phyloP scores from a whole-genome alignment of 2,329 filamentous ascomycete species.

The Akanthomyces dipterigenus region DNA sequence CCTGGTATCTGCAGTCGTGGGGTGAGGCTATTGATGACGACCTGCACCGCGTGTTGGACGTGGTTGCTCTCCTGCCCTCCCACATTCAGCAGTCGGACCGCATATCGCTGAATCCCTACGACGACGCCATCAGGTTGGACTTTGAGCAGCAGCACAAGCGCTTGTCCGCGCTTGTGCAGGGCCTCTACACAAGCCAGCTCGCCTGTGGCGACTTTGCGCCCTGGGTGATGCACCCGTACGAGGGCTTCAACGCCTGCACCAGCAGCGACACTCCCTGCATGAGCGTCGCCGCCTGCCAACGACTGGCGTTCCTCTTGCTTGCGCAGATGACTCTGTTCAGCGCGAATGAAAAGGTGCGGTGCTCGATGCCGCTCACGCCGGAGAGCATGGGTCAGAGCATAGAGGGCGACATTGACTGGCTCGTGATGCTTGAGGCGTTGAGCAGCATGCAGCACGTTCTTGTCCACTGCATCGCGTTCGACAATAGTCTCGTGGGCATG shows the following conservation, averaged over 20 bases:
- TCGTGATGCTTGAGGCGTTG: background rate
- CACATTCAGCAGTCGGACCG: background rate
- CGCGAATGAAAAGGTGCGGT: background rate
- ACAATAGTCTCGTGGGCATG: background rate
- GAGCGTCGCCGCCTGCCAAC: background rate
- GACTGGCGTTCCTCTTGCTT: background rate
- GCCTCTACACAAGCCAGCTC: background rate
- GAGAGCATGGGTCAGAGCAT: background rate
- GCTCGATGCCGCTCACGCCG: background rate
- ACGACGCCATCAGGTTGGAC: background rate
- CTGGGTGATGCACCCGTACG: background rate
- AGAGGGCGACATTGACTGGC: background rate
- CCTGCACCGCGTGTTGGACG: background rate
- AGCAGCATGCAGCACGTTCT: background rate
- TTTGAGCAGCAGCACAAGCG: background rate
- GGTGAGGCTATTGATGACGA: background rate
- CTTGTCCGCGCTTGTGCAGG: background rate
- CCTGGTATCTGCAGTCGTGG: background rate
- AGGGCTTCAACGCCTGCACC: background rate
- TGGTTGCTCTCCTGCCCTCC: background rate
- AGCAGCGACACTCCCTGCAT: background rate
- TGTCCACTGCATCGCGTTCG: background rate
- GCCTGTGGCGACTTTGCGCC: background rate
- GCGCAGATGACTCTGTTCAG: background rate
- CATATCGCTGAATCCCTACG: background rate